Percentiles rank a stretch among this genome's conserved stretches.
phyloP scores from a whole-genome alignment of 371 early-diverging fungal species.

The Rhizopus microsporus region DNA sequence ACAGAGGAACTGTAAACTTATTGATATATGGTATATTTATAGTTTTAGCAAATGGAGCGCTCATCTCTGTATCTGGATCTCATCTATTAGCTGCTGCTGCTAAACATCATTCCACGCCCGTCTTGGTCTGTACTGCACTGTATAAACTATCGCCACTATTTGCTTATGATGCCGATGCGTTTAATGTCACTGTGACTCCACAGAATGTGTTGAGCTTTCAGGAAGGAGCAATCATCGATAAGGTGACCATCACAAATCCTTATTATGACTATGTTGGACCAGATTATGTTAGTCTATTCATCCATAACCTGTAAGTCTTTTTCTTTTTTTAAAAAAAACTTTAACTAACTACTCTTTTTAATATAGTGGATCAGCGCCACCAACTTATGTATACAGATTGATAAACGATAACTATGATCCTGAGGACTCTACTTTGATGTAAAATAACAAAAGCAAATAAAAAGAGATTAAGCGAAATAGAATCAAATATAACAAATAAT shows the following conservation, averaged over 20 bases:
- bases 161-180: conserved; percentile 84
- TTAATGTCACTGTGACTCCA: conserved; percentile 78
- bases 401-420: conserved; percentile 75
- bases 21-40: conserved; percentile 16
- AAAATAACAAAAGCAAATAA: conserved; percentile 1
- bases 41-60: conserved; percentile 92
- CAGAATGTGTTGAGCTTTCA: conserved; percentile 80
- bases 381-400: conserved; percentile 61
- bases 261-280: conserved; percentile 91
- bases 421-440: conserved; percentile 40
- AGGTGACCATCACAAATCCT: conserved; percentile 81
- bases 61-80: conserved; percentile 84
- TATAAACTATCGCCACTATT: conserved; percentile 88
- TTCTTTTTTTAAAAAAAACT: background rate
- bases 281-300: conserved; percentile 84
- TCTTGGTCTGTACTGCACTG: conserved; percentile 82
- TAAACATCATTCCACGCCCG: conserved; percentile 87
- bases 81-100: conserved; percentile 89
- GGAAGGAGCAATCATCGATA: conserved; percentile 76
- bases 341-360: background rate
- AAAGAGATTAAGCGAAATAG: background rate
- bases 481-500: no score
- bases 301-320: conserved; percentile 83
- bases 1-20: background rate
- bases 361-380: conserved; percentile 49